These are phyloP conservation scores for Xylaria intraflava DNA, from an alignment of 495 filamentous ascomycete species.

Conservation along the genomic window DNA sequence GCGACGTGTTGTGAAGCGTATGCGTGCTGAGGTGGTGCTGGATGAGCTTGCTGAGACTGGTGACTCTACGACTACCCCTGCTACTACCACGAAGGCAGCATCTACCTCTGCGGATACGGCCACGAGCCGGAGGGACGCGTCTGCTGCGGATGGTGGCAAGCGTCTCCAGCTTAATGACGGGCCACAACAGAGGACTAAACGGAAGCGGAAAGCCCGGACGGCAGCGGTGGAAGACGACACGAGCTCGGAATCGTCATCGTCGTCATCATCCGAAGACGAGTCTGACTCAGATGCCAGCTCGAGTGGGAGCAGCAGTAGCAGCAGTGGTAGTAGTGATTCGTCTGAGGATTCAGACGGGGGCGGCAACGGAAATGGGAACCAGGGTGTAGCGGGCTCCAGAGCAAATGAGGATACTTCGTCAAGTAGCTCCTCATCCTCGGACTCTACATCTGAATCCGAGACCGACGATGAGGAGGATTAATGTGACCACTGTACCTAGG, in stretches of 20 bases:
- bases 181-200: slow-evolving; percentile 37
- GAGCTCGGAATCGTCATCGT: slow-evolving; percentile 34
- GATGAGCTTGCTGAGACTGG: slow-evolving; percentile 40
- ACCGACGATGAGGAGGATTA: slow-evolving; percentile 17
- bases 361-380: slow-evolving; percentile 8
- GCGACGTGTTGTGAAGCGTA: slow-evolving; percentile 42
- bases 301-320: slow-evolving; percentile 22
- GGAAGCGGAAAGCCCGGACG: slow-evolving; percentile 50
- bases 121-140: slow-evolving; percentile 1
- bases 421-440: slow-evolving; percentile 26
- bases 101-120: slow-evolving; percentile 22
- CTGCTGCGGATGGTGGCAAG: slow-evolving; percentile 27
- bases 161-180: slow-evolving; percentile 38
- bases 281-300: slow-evolving; percentile 26
- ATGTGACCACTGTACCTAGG: not conserved
- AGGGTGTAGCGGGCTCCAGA: slow-evolving; percentile 2
- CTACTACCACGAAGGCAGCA: slow-evolving; percentile 13
- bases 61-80: slow-evolving; percentile 22
- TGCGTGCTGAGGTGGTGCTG: slow-evolving; percentile 42
- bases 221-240: slow-evolving; percentile 32
- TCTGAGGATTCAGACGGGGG: slow-evolving; percentile 18
- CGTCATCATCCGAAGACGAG: slow-evolving; percentile 18
- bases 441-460: slow-evolving; percentile 9
- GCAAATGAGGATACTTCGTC: slow-evolving; percentile 21
- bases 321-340: slow-evolving; percentile 13